Conservation (phyloP, 306 rosid species). For the Fragaria nilgerrensis region DNA sequence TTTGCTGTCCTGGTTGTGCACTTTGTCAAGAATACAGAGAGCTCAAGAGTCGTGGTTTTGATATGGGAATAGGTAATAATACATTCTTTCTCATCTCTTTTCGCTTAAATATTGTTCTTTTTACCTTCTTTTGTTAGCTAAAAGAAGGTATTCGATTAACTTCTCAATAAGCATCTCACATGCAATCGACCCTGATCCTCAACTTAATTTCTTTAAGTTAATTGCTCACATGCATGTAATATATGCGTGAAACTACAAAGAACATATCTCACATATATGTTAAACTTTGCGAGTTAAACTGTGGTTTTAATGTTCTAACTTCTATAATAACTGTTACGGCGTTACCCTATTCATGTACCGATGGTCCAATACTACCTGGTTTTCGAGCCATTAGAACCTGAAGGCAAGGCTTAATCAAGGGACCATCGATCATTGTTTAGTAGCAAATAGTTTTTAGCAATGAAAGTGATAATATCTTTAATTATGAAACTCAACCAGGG, state of each 20-base stretch:
- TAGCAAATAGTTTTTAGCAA: not conserved
- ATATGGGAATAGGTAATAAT: constrained; percentile 54
- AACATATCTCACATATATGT: no score
- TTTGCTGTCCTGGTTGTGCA: constrained; percentile 62
- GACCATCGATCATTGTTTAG: constrained; percentile 3
- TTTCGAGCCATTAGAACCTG: not conserved
- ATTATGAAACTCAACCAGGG: not conserved
- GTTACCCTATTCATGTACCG: not conserved
- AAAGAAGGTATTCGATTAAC: no score
- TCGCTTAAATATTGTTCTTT: not conserved
- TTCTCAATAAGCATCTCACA: not conserved
- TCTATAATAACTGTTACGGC: no score
- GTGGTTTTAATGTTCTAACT: not conserved
- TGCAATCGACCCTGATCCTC: not conserved
- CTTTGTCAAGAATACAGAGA: constrained; percentile 74
- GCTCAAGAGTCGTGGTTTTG: constrained; percentile 55
- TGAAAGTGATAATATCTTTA: not conserved
- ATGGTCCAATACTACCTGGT: not conserved
- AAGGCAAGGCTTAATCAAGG: not conserved
- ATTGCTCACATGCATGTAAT: not conserved
- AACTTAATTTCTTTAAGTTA: not conserved
- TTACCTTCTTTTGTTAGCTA: not conserved
- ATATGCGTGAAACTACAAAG: no score
- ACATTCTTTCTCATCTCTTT: not conserved
- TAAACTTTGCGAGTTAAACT: no score